phyloP scores from a whole-genome alignment of 2,329 filamentous ascomycete genomes.

The Lachnellula hyalina region DNA sequence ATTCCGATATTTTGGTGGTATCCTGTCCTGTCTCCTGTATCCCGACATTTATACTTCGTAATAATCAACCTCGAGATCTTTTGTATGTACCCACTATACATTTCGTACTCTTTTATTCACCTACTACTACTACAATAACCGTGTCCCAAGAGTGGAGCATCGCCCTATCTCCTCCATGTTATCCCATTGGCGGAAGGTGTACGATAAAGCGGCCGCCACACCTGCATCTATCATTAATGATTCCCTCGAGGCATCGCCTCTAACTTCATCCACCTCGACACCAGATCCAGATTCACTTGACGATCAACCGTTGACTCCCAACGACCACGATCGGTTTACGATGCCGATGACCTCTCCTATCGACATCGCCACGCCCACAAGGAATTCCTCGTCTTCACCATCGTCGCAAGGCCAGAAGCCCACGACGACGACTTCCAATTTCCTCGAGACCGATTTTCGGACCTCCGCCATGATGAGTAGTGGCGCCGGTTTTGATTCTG shows the following conservation, averaged over 20 bases:
- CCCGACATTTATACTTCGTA: not conserved
- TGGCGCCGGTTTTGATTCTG: conserved; percentile 51
- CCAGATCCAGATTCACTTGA: not conserved
- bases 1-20: not conserved
- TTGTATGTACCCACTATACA: not conserved
- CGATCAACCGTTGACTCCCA: conserved; percentile 11
- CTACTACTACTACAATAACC: not conserved
- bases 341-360: conserved; percentile 33
- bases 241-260: conserved; percentile 1
- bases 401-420: conserved; percentile 33
- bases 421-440: conserved; percentile 10
- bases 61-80: no score
- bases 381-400: conserved; percentile 32
- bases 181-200: not conserved
- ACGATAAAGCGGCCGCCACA: not conserved
- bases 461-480: conserved; percentile 48
- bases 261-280: conserved; percentile 4
- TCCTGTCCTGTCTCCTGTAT: no score
- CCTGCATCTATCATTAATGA: conserved; percentile 1
- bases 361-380: conserved; percentile 30
- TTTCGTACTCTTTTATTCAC: not conserved
- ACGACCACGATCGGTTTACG: conserved; percentile 9
- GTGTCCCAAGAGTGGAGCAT: not conserved
- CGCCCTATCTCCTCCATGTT: not conserved
- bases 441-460: conserved; percentile 26